A percentile compares a stretch with the other conserved stretches of the same genome.
Conservation (phyloP, 176 grass and related monocot genomes). For the Poa pratensis region DNA sequence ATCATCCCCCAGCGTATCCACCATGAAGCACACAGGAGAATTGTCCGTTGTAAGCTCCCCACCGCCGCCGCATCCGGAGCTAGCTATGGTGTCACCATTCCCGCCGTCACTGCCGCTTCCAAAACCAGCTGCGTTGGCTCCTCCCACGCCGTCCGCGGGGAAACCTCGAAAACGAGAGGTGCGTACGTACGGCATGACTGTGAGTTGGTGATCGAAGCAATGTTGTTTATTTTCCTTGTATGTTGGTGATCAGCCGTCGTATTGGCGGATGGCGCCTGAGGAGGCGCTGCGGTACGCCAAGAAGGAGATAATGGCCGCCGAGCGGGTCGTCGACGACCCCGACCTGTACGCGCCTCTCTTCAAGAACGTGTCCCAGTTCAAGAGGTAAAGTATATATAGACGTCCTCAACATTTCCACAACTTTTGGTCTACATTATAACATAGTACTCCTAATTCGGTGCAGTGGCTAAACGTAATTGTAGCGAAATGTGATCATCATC, state of each 20-base stretch:
- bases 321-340: slow-evolving; percentile 52
- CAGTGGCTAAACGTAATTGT: slow-evolving; percentile 42
- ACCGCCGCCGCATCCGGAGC: not conserved
- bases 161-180: slow-evolving; percentile 54
- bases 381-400: slow-evolving; percentile 42
- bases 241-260: slow-evolving; percentile 53
- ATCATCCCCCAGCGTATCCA: not conserved
- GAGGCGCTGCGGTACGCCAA: slow-evolving; percentile 71
- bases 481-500: slow-evolving; percentile 59
- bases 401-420: not conserved
- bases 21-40: not conserved
- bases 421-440: not conserved
- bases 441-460: not conserved
- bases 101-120: not conserved
- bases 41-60: not conserved
- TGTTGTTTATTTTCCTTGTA: not conserved
- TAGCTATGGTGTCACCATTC: not conserved
- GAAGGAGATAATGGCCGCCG: slow-evolving; percentile 62
- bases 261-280: slow-evolving; percentile 78
- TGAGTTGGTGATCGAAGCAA: not conserved
- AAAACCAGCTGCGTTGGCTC: not conserved
- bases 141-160: not conserved
- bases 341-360: slow-evolving; percentile 79
- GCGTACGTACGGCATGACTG: not conserved
- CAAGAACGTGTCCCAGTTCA: slow-evolving; percentile 85